Conservation (phyloP, 2,329 filamentous ascomycete species). For the Hymenoscyphus salicellus region DNA sequence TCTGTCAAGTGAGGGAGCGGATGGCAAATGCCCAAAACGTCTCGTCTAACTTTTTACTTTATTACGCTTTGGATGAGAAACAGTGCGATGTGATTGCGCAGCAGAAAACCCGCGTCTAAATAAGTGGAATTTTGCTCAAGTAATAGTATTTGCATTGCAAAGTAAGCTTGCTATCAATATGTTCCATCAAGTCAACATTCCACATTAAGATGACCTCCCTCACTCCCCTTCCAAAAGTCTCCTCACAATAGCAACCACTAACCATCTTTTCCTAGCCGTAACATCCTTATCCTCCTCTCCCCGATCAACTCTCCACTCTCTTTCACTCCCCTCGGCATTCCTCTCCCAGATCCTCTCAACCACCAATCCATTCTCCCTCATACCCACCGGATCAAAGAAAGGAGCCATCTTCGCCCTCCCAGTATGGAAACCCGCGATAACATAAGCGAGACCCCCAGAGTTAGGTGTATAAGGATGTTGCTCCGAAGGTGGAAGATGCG, state of each 20-base stretch:
- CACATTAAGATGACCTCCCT: neutral
- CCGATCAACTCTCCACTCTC: slow-evolving; percentile 59
- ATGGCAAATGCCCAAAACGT: too few relatives aligned
- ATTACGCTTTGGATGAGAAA: too few relatives aligned
- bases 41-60: too few relatives aligned
- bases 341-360: slow-evolving; percentile 67
- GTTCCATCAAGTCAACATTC: too few relatives aligned
- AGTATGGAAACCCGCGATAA: slow-evolving; percentile 71
- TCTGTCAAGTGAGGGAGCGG: too few relatives aligned
- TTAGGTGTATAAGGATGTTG: neutral
- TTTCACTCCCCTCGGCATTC: slow-evolving; percentile 61
- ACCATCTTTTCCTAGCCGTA: slow-evolving; percentile 65
- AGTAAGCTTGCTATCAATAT: too few relatives aligned
- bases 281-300: slow-evolving; percentile 63
- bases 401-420: slow-evolving; percentile 61
- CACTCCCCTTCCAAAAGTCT: slow-evolving; percentile 15
- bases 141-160: too few relatives aligned
- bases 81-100: too few relatives aligned
- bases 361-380: slow-evolving; percentile 52
- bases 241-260: slow-evolving; percentile 57
- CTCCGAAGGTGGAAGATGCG: neutral
- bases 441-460: slow-evolving; percentile 49
- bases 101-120: too few relatives aligned
- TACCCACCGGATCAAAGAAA: slow-evolving; percentile 56
- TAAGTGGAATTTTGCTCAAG: too few relatives aligned